Evolutionary conservation across 2,329 filamentous ascomycete species (phyloP).

Genomic region (Colletotrichum neosansevieriae): DNA sequence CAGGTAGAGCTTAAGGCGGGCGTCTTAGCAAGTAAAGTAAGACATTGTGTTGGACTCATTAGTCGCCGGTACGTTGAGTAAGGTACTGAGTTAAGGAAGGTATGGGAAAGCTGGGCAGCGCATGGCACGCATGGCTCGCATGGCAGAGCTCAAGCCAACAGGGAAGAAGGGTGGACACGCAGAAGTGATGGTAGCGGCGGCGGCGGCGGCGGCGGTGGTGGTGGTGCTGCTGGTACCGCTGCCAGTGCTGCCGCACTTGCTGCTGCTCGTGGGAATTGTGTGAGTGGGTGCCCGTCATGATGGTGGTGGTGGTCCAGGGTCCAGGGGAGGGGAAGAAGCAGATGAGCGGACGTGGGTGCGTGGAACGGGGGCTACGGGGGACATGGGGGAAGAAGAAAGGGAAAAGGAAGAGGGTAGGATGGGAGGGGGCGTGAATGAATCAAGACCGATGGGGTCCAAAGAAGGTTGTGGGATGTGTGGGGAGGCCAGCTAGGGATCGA

Average conservation of each 20-base stretch:
- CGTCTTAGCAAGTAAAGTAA: slow-evolving; percentile 11
- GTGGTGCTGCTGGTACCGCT: background rate
- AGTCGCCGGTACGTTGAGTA: slow-evolving; percentile 2
- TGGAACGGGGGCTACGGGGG: slow-evolving; percentile 25
- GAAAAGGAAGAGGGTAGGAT: background rate
- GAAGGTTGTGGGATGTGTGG: slow-evolving; percentile 42
- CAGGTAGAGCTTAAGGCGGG: slow-evolving; percentile 1
- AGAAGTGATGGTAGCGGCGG: background rate
- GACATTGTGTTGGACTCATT: background rate
- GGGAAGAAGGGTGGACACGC: slow-evolving; percentile 2
- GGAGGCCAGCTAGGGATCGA: slow-evolving; percentile 40
- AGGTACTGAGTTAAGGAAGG: too few species aligned
- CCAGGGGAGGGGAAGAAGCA: slow-evolving; percentile 25
- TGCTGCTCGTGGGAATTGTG: slow-evolving; percentile 23
- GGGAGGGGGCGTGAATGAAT: slow-evolving; percentile 27
- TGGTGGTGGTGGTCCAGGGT: slow-evolving; percentile 22
- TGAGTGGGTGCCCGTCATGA: slow-evolving; percentile 5
- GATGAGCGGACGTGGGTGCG: slow-evolving; percentile 33
- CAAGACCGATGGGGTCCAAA: slow-evolving; percentile 37
- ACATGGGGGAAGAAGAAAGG: slow-evolving; percentile 13
- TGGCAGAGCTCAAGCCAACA: slow-evolving; percentile 31
- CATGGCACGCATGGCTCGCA: slow-evolving; percentile 16
- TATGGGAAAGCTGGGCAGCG: slow-evolving; percentile 2
- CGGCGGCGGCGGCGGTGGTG: background rate
- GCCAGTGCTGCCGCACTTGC: slow-evolving; percentile 2